Base-by-base conservation (phyloP, 2,329 filamentous ascomycete species). In the Lasiodiplodia hormozganensis region DNA sequence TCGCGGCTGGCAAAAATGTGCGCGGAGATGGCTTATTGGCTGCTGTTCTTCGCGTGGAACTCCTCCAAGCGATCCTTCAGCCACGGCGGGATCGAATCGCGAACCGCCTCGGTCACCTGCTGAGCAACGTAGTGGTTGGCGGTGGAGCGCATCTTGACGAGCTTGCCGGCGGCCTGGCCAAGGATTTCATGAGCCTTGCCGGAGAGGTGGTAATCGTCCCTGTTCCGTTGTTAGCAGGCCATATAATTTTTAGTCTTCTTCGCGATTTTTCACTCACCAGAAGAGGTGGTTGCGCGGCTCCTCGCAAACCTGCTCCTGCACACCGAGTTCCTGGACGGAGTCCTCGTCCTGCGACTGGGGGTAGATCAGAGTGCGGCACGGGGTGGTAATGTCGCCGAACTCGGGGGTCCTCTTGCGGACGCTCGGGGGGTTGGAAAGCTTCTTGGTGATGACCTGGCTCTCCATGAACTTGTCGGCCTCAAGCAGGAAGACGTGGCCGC, bases 181-280 rank as follows among this genome's bases (percentile, higher is more conserved):
- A 68, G 67, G 5, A 68, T 64, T 14, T 58, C 52, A 62, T 80
- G 76, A 23, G 76, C 78, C 56, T 72, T 73, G 12, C 77, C 75
- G 52, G 75, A 76, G 36, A 80, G 71, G 52, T 77, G 76, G 49
- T 78, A 70, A 54, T 76, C 72, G 69, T 80, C 76, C 79, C 78
- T 80, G 40, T 31, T 12, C 1, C 3, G 14, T 5, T 16, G 62
- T 67, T 31, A 67, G 65, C 25, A 51, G 10, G 10, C 2, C 14
- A 8, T 40, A 21, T 21, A 4, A 2, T 40, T 8, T 8, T 10
- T 14, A 40, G 31, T 21, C 16, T 11, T 23, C 10, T 21, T 38
- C 4, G 12, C 16, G n/a, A 14, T 5, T 36, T 12, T 57, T 64
- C 49, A 64, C 67, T 68, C 74, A 79, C 77, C 77, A 79, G 69